Base-by-base conservation (phyloP, 2,329 filamentous ascomycete species). In the Fusarium sp. region DNA sequence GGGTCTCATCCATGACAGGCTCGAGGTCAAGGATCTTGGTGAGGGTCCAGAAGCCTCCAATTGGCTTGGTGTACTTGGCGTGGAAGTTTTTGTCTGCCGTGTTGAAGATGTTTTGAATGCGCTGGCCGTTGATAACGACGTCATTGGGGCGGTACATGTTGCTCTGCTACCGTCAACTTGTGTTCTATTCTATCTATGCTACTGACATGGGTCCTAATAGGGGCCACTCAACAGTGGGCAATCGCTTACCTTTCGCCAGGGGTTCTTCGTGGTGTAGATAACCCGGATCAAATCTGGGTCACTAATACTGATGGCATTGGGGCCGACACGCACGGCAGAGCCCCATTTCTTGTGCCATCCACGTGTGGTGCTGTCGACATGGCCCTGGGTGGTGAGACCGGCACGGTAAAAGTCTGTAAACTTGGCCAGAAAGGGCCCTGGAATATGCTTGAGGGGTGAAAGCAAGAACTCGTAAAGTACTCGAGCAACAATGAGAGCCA, bases 81-180 rank as follows among this genome's bases (percentile, higher is more conserved):
- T 77, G 75, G 10, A 76, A 77, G 5, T 50, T 64, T 7, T 77
- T 67, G 50, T 77, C 73, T 9, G 64, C 37, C 0, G 75, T 77
- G 34, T 77, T 77, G 64, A 77, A 77, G 30, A 77, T 64, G n/a
- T 77, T 77, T 2, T 74, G 68, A 6, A 74, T 76, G 2, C 75
- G 73, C 7, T 73, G 72, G 0, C 75, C 75, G 5, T 77, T 77
- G 20, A 75, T 48, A 0, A 75, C 48, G 2, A 74, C 72, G 37
- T 74, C 72, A 7, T 74, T 74, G 9, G 72, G 72, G 5, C 72
- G 72, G n/a, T 74, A 74, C 72, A 75, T 74, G 2, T 70, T 59
- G 6, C 65, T 74, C 72, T 74, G 5, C 1, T 2, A 1, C 6
- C 1, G 25, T 74, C 13, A 73, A 73, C 37, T 35, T 32, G 5